Conservation (phyloP, 371 early-diverging fungal species). For the Parasitella parasitica region DNA sequence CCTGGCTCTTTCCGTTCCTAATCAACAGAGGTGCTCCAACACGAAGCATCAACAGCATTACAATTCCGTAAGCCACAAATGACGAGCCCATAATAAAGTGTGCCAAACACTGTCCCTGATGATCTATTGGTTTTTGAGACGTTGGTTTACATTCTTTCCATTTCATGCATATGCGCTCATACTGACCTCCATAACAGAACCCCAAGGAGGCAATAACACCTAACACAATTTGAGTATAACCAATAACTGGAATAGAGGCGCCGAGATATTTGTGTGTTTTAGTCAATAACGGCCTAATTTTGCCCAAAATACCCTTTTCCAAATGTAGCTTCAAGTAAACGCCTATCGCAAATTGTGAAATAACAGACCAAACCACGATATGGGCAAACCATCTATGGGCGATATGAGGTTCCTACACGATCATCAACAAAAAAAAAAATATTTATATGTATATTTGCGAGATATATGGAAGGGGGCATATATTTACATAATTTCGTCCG, state of each 20-base stretch:
- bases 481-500: slow-evolving; percentile 58
- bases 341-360: slow-evolving; percentile 50
- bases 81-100: slow-evolving; percentile 76
- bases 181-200: slow-evolving; percentile 59
- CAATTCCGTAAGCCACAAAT: slow-evolving; percentile 66
- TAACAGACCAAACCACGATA: slow-evolving; percentile 56
- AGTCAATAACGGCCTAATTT: slow-evolving; percentile 48
- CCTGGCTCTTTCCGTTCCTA: slow-evolving; percentile 61
- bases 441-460: background rate
- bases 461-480: too few species aligned
- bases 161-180: too few species aligned
- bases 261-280: slow-evolving; percentile 58
- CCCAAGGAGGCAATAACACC: slow-evolving; percentile 67
- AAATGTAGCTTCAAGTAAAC: slow-evolving; percentile 61
- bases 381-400: slow-evolving; percentile 66
- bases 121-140: slow-evolving; percentile 25
- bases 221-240: slow-evolving; percentile 63
- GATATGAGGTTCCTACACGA: slow-evolving; percentile 52
- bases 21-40: slow-evolving; percentile 63
- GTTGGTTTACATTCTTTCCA: background rate
- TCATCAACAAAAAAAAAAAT: background rate
- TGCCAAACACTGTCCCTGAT: slow-evolving; percentile 64
- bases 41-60: slow-evolving; percentile 53
- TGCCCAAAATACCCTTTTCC: slow-evolving; percentile 55
- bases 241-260: slow-evolving; percentile 49